These are phyloP conservation scores for Chara braunii DNA, from an alignment of 139 green algal species.

Conservation along the genomic window DNA sequence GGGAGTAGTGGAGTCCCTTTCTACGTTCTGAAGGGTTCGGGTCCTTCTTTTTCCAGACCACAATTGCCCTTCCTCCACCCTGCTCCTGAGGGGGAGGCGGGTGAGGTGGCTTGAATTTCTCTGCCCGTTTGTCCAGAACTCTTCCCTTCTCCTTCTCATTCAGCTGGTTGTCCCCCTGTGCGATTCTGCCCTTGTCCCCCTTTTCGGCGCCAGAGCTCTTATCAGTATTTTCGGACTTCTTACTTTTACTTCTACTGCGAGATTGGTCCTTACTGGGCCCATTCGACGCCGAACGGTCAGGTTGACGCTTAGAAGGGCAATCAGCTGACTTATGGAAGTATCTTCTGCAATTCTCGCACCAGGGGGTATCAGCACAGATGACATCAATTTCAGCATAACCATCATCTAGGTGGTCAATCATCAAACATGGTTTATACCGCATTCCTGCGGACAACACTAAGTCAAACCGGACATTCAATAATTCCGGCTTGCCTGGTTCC, in stretches of 20 bases:
- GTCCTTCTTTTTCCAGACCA: neutral
- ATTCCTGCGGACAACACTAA: too few relatives aligned
- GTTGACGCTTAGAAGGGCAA: too few relatives aligned
- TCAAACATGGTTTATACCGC: too few relatives aligned
- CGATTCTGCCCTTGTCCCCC: neutral
- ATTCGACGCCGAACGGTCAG: conserved; percentile 1
- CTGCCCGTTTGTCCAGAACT: neutral
- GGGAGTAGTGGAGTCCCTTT: too few relatives aligned
- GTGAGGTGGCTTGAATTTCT: too few relatives aligned
- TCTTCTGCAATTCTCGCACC: neutral
- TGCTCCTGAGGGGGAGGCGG: neutral
- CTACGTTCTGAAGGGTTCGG: neutral
- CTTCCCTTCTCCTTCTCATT: neutral
- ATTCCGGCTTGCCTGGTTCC: too few relatives aligned
- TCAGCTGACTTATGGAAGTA: neutral
- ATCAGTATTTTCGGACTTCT: neutral
- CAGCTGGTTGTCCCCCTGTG: neutral
- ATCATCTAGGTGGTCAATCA: too few relatives aligned
- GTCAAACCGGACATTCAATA: too few relatives aligned
- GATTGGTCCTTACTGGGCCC: neutral
- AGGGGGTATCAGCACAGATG: neutral
- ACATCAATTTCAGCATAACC: neutral
- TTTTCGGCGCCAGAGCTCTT: neutral
- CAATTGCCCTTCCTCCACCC: neutral
- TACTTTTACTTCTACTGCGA: neutral